Evolutionary conservation across 805 yeast genomes (phyloP).

Genomic region (Saccharomycopsis malanga): DNA sequence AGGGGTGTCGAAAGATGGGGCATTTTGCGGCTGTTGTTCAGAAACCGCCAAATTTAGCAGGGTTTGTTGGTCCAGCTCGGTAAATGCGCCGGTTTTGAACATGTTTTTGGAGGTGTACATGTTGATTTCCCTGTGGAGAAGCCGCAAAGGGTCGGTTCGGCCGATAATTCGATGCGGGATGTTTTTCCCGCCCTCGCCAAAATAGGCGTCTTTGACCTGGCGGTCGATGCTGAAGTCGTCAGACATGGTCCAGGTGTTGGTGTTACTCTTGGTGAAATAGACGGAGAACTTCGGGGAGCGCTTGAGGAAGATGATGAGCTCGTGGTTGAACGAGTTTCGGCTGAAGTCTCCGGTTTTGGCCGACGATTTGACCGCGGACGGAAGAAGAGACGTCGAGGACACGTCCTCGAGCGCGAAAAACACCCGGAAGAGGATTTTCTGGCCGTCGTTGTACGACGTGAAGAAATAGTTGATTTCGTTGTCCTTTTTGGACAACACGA

Average conservation of each 20-base stretch:
- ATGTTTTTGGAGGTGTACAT: too few relatives aligned
- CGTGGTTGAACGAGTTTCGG: slow-evolving; percentile 30
- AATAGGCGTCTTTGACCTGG: slow-evolving; percentile 64
- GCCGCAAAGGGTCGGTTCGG: slow-evolving; percentile 11
- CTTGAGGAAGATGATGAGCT: slow-evolving; percentile 42
- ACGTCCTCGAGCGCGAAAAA: slow-evolving; percentile 63
- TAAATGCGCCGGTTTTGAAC: too few relatives aligned
- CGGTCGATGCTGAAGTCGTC: slow-evolving; percentile 82
- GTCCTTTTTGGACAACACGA: slow-evolving; percentile 64
- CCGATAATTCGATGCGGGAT: slow-evolving; percentile 20
- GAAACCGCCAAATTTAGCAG: too few relatives aligned
- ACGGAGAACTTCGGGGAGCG: slow-evolving; percentile 76
- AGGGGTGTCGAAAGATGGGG: background rate
- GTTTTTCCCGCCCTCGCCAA: slow-evolving; percentile 33
- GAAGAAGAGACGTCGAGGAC: slow-evolving; percentile 44
- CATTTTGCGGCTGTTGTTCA: background rate
- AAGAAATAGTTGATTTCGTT: slow-evolving; percentile 72
- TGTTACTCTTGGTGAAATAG: slow-evolving; percentile 40
- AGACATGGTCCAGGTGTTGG: slow-evolving; percentile 72
- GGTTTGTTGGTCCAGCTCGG: too few relatives aligned
- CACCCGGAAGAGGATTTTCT: slow-evolving; percentile 63
- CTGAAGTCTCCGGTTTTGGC: slow-evolving; percentile 34
- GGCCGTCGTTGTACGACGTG: slow-evolving; percentile 60
- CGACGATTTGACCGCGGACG: slow-evolving; percentile 15
- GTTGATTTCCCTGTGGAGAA: slow-evolving; percentile 9